These are phyloP conservation scores for Filosporella fistucella DNA, from an alignment of 495 filamentous ascomycete species.

Conservation along the genomic window DNA sequence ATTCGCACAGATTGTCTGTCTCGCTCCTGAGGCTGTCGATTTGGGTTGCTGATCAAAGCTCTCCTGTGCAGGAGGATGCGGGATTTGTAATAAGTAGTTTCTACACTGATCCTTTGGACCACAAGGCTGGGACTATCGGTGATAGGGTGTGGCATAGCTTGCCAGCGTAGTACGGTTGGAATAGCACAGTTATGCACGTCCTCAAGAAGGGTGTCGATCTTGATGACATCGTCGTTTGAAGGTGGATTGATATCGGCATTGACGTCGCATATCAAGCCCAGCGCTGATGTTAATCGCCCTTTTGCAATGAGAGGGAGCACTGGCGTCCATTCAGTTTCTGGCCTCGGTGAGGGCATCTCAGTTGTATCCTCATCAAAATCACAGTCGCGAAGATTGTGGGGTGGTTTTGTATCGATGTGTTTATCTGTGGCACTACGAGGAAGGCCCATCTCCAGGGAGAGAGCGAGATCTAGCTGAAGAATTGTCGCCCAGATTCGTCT, in stretches of 20 bases:
- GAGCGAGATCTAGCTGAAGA: constrained; percentile 41
- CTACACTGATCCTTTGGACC: constrained; percentile 4
- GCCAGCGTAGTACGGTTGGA: constrained; percentile 9
- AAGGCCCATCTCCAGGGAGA: constrained; percentile 45
- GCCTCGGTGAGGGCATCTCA: constrained; percentile 36
- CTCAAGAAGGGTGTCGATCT: neutral
- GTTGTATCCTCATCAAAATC: constrained; percentile 40
- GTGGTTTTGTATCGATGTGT: constrained; percentile 39
- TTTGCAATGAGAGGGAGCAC: constrained; percentile 24
- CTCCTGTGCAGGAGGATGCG: constrained; percentile 5
- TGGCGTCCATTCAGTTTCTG: constrained; percentile 34
- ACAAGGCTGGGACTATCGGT: constrained; percentile 9
- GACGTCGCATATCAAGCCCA: constrained; percentile 3
- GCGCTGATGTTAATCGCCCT: constrained; percentile 23
- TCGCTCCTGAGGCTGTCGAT: constrained; percentile 7
- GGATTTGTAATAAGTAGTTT: constrained; percentile 8
- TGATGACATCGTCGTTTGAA: constrained; percentile 2
- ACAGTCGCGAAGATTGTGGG: constrained; percentile 41
- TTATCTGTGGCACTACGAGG: constrained; percentile 42
- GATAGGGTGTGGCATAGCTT: constrained; percentile 13
- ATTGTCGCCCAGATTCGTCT: constrained; percentile 48
- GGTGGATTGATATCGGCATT: neutral
- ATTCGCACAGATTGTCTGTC: constrained; percentile 4
- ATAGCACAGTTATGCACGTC: constrained; percentile 10
- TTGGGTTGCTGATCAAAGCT: constrained; percentile 5